Evolutionary conservation across 306 rosid genomes (phyloP).

Genomic region (Vigna angularis): DNA sequence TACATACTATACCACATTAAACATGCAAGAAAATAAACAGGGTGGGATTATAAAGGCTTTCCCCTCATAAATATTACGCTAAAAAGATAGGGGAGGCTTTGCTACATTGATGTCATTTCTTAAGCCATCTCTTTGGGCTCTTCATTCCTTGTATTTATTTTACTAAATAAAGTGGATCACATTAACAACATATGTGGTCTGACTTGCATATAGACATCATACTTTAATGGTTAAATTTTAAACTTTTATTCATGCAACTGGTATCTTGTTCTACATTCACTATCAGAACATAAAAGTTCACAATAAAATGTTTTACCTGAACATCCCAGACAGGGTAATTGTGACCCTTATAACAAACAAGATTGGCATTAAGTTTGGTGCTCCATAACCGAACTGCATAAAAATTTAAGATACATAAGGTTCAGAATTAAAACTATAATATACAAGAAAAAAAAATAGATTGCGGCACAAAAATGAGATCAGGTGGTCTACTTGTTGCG

Average conservation of each 20-base stretch:
- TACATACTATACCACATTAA: background rate
- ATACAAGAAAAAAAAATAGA: slow-evolving; percentile 10
- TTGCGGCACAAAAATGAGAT: slow-evolving; percentile 19
- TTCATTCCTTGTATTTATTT: background rate
- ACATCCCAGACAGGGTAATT: slow-evolving; percentile 99
- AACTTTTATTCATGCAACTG: background rate
- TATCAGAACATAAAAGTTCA: slow-evolving; percentile 39
- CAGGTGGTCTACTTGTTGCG: slow-evolving; percentile 71
- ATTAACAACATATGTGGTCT: slow-evolving; percentile 5
- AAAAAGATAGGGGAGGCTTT: background rate
- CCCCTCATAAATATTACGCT: slow-evolving; percentile 3
- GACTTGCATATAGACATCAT: background rate
- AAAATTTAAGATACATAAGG: slow-evolving; percentile 33
- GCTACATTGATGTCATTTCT: background rate
- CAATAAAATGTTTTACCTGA: slow-evolving; percentile 62
- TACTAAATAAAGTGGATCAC: background rate
- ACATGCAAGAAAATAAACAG: background rate
- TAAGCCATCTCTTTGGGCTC: background rate
- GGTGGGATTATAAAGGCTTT: background rate
- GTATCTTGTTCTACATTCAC: slow-evolving; percentile 10
- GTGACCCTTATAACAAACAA: slow-evolving; percentile 99
- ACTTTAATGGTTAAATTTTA: background rate
- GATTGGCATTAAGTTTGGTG: slow-evolving; percentile 84
- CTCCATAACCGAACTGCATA: slow-evolving; percentile 94
- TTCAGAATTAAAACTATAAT: slow-evolving; percentile 30